These are phyloP conservation scores for Phanerochaete sordida DNA, from an alignment of 768 basidiomycete genomes.

Conservation along the genomic window DNA sequence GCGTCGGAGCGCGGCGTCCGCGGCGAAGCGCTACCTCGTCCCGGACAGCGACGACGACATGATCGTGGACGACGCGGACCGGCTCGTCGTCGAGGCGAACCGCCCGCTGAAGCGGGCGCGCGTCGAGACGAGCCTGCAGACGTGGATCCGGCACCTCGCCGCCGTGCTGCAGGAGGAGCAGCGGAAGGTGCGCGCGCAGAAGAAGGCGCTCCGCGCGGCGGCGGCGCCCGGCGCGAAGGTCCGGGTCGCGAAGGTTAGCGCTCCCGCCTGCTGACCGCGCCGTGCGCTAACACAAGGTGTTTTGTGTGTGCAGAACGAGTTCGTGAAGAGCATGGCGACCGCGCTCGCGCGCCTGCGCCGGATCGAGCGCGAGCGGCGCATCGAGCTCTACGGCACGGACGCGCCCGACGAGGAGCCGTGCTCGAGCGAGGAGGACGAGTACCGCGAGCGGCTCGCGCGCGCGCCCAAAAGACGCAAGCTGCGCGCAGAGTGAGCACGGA, in stretches of 20 bases:
- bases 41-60: constrained; percentile 73
- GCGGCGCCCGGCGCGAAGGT: constrained; percentile 41
- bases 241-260: constrained; percentile 55
- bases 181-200: constrained; percentile 57
- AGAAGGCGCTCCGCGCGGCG: constrained; percentile 49
- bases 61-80: constrained; percentile 37
- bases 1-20: constrained; percentile 49
- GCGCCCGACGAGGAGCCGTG: constrained; percentile 37
- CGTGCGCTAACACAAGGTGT: not conserved
- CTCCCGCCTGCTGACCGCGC: not conserved
- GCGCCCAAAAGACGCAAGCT: constrained; percentile 22
- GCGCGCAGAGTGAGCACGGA: not conserved
- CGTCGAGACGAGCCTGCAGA: constrained; percentile 46
- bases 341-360: constrained; percentile 61
- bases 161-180: constrained; percentile 62
- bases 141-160: constrained; percentile 67
- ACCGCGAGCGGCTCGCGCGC: constrained; percentile 34
- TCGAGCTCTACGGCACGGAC: constrained; percentile 38
- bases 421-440: constrained; percentile 53
- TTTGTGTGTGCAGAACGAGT: constrained; percentile 49
- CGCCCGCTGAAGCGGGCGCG: constrained; percentile 30
- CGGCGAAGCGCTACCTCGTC: constrained; percentile 57
- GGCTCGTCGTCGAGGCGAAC: constrained; percentile 24
- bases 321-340: constrained; percentile 57
- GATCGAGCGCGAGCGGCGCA: constrained; percentile 49